Percentiles rank a stretch among this genome's conserved stretches.
Evolutionary conservation across 768 basidiomycete species (phyloP).

Genomic region (Dentipellis fragilis): DNA sequence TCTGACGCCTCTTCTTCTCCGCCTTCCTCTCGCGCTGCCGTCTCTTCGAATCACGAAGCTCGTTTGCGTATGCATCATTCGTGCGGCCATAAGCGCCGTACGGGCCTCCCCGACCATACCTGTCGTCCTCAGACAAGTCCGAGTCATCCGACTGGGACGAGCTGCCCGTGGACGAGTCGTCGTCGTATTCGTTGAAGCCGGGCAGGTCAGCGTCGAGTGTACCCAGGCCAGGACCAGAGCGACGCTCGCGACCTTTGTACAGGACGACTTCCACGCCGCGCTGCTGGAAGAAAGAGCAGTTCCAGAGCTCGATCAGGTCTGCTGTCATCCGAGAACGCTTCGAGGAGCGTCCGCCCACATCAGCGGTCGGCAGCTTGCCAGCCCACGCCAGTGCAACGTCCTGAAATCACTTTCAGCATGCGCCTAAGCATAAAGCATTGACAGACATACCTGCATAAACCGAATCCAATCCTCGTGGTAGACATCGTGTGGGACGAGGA

Average conservation of each 20-base stretch:
- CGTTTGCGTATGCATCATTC: conserved; percentile 33
- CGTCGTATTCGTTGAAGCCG: conserved; percentile 32
- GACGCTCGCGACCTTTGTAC: conserved; percentile 72
- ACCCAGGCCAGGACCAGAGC: conserved; percentile 55
- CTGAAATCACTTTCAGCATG: conserved; percentile 24
- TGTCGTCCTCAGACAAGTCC: conserved; percentile 30
- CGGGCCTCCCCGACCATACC: conserved; percentile 21
- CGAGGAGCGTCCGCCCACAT: conserved; percentile 34
- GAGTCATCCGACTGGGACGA: conserved; percentile 24
- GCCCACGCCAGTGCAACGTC: conserved; percentile 71
- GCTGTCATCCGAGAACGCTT: conserved; percentile 50
- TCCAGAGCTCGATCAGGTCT: conserved; percentile 78
- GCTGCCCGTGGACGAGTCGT: conserved; percentile 28
- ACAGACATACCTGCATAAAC: conserved; percentile 54
- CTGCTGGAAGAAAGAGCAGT: conserved; percentile 59
- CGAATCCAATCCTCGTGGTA: conserved; percentile 73
- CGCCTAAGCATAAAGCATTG: not conserved
- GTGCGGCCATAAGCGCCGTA: conserved; percentile 21
- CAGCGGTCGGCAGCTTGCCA: conserved; percentile 56
- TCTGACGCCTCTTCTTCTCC: conserved; percentile 51
- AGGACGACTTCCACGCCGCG: conserved; percentile 74
- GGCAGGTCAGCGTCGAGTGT: conserved; percentile 44
- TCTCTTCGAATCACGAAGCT: conserved; percentile 35
- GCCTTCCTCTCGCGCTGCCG: conserved; percentile 42
- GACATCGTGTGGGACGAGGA: conserved; percentile 69